Percentiles rank a stretch among this genome's conserved stretches.
These are phyloP conservation scores for Coniochaeta prunicola DNA, from an alignment of 2,329 filamentous ascomycete species.

Conservation along the genomic window DNA sequence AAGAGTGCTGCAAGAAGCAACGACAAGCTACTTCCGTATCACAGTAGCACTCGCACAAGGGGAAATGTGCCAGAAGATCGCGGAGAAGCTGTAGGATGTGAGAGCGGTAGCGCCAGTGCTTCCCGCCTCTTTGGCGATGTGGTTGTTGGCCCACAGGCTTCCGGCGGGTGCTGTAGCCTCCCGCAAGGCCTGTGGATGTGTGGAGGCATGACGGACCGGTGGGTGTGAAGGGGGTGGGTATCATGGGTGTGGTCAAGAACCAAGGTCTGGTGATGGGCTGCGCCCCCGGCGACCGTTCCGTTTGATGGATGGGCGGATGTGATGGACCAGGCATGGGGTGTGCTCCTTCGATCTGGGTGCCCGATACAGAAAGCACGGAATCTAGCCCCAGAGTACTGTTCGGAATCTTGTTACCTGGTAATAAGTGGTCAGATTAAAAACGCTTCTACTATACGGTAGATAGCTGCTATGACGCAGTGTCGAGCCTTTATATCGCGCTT, in stretches of 20 bases:
- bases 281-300: background rate
- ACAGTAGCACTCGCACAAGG: background rate
- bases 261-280: background rate
- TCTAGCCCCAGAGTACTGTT: background rate
- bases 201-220: background rate
- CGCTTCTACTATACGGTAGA: background rate
- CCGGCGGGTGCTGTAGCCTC: background rate
- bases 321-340: background rate
- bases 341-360: background rate
- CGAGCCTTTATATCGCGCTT: background rate
- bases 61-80: background rate
- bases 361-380: background rate
- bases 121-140: background rate
- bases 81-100: background rate
- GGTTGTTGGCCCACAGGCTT: background rate
- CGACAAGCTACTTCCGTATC: background rate
- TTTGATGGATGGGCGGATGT: constrained; percentile 2
- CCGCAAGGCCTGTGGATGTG: background rate
- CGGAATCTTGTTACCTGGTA: no score
- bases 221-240: background rate
- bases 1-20: background rate
- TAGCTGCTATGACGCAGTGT: background rate
- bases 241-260: background rate
- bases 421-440: no score
- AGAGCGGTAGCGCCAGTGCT: background rate